Conservation (phyloP, 208 protist species). For the Hexamita inflata region DNA sequence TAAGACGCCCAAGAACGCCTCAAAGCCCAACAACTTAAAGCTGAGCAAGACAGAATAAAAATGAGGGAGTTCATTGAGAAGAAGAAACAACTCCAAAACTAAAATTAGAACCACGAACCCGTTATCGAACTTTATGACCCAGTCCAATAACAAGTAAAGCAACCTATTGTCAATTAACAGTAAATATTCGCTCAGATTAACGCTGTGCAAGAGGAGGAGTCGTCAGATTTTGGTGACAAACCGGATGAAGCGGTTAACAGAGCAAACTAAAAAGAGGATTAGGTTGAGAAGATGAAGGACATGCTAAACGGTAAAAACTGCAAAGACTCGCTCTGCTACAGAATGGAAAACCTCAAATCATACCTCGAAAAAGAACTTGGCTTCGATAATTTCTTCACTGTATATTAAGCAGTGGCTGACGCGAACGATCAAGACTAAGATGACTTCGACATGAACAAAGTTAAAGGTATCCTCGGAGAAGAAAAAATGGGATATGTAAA, state of each 20-base stretch:
- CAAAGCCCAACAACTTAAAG: too few relatives aligned
- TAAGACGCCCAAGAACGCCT: too few relatives aligned
- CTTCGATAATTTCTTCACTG: conserved; percentile 15
- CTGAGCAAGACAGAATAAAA: too few relatives aligned
- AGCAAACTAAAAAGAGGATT: background rate
- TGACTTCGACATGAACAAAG: background rate
- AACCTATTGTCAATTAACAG: background rate
- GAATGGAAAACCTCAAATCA: conserved; percentile 22
- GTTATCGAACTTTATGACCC: background rate
- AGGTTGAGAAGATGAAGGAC: background rate
- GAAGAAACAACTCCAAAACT: background rate
- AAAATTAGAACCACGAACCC: conserved; percentile 2
- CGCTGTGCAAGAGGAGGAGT: background rate
- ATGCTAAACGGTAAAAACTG: background rate
- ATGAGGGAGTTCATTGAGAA: too few relatives aligned
- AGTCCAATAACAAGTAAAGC: background rate
- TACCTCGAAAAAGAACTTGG: conserved; percentile 32
- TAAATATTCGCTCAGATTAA: background rate
- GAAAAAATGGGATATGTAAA: conserved; percentile 22
- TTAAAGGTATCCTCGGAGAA: background rate
- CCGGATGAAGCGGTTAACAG: background rate
- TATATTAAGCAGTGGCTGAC: background rate
- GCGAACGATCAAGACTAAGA: background rate
- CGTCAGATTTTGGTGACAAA: background rate
- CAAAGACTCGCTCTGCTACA: conserved; percentile 17